Evolutionary conservation across 768 basidiomycete genomes (phyloP), one percentile per base, ranked within the genome.

Genomic region (Phallus indusiatus): DNA sequence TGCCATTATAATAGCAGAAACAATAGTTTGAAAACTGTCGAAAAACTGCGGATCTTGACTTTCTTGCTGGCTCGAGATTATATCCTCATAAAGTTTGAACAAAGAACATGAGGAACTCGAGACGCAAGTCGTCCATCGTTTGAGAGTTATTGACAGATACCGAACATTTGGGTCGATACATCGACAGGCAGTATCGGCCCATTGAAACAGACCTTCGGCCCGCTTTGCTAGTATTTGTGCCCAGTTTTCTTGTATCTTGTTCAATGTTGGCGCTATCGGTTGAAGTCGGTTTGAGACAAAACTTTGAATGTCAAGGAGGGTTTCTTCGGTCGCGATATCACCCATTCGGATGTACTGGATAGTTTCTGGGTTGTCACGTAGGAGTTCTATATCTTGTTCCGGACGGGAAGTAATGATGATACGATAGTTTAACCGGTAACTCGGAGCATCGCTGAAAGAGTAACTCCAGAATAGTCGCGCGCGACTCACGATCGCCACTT

Each of bases 381-480:
- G 47, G 6, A n/a, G 47, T 6, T 6, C 47, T 16, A 59, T 36
- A 18, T 70, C 68, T 8, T 55, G 61, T 22, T 72, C 68, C 1
- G 67, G 65, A 11, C 68, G 71, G 42, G 62, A 47, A 3, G 71
- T 71, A 37, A 70, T 50, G 4, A 70, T 47, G 34, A 70, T 62
- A 18, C 65, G 63, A 54, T 70, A 63, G 54, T 67, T n/a, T 65
- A 1, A 36, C 16, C 5, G 71, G 69, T 2, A 70, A 48, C 5
- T 53, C 50, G 2, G 62, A 37, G 4, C 54, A 47, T 42, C 35
- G 52, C n/a, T 48, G 36, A 18, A 61, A 55, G 46, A 72, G 22
- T 8, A 72, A 47, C 11, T 20, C 17, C 21, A 72, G 63, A 3
- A 73, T 54, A 6, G 48, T 21, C 22, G 57, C 54, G 10, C 67